Base-by-base conservation (phyloP, 352 stramenopile genomes). In the Phytophthora vignae region DNA sequence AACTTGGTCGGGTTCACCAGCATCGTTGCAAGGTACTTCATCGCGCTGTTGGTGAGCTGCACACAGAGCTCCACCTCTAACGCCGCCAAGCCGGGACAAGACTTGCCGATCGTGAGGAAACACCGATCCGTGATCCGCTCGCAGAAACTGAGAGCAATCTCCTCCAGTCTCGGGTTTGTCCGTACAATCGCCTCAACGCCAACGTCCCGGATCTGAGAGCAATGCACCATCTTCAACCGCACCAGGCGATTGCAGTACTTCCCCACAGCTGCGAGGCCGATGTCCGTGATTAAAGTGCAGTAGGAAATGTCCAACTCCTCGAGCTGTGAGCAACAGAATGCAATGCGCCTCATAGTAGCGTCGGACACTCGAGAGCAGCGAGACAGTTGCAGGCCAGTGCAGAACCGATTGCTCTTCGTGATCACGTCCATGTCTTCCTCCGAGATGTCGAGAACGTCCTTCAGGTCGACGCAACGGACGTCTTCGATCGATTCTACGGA, bases 241-340 rank as follows among this genome's bases (percentile, higher is more conserved):
- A 88, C 79, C 0, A 97, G 66, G 2, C 78, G 71, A 25, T 77
- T 71, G 22, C 84, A 93, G 29, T 81, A 77, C 55, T 84, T 92
- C 0, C 71, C 82, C 2, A 95, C 65, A 5, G 74, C 79, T 12
- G 67, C 48, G 9, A 95, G 67, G 7, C 74, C 73, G 0, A 73
- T 52, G 64, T 97, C 90, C 0, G 88, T 93, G 54, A 97, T 71
- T 42, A 77, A 61, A 1, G 64, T 69, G 53, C 88, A 94, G n/a
- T 86, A 83, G 4, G 88, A 90, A 0, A 97, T 54, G 50, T 98
- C 90, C 1, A 98, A 77, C 3, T 81, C 53, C 57, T 96, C 89
- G 1, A 98, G 72, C 14, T 92, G 84, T 1, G 72, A 72, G 55
- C 87, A 96, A 40, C 75, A 78, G 50, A 82, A 25, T 6, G 69